Evolutionary conservation across 1,284 basidiomycete genomes (phyloP), one percentile per base, ranked within the genome.

Genomic region (Ganoderma boninense): DNA sequence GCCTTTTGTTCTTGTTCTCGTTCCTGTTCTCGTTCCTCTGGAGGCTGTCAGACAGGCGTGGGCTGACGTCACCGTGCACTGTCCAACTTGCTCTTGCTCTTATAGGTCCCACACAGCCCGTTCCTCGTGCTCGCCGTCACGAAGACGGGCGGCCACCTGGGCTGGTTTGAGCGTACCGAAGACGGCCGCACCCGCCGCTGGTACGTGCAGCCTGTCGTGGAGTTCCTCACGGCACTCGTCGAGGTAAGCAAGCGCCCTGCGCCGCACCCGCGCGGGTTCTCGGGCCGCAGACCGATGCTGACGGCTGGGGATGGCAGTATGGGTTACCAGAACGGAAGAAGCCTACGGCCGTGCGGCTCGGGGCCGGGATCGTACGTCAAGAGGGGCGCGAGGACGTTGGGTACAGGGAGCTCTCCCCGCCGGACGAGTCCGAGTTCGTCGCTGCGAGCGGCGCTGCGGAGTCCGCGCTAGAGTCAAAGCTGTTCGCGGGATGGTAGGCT

Each of bases 141-240:
- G 0, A 65, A 61, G 14, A 62, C 69, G 3, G 79, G 79, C 14
- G 78, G 78, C 8, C 78, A 80, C 68, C 72, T 79, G 23, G 79
- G 79, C 0, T 79, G 78, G 78, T 79, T 76, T 59, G 74, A 72
- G 44, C 65, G 57, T 66, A 64, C 57, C 11, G 16, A 61, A 32
- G 71, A 68, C 23, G 74, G 75, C 16, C 66, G 44, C 42, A 57
- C 76, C 7, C 38, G 68, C n/a, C 73, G 77, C 29, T 80, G 79
- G 79, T 79, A 77, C 67, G 74, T 75, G 44, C 69, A 71, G 67
- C 78, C 79, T 11, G 71, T 76, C 40, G 54, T 35, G 42, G 71
- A 80, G 66, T 77, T 74, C 65, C 71, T 80, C 26, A 49, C 64
- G 6, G 77, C 79, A 13, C 62, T 80, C 16, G 11, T 75, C 20